Conservation (phyloP, 208 protist genomes). For the Tritrichomonas musculus region DNA sequence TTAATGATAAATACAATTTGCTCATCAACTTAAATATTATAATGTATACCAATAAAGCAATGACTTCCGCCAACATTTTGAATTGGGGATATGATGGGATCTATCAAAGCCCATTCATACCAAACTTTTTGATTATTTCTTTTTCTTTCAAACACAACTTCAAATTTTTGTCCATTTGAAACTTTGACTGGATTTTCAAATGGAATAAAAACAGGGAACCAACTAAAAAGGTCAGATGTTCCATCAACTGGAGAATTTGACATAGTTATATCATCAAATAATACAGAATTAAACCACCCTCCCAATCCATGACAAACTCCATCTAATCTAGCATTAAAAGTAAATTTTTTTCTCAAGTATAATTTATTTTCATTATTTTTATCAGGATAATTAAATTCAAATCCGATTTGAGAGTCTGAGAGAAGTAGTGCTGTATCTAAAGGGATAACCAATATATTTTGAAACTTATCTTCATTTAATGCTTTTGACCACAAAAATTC, state of each 20-base stretch:
- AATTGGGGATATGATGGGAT: background rate
- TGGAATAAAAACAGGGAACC: background rate
- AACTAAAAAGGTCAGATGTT: background rate
- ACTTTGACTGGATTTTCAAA: background rate
- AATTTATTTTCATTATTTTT: background rate
- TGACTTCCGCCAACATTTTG: background rate
- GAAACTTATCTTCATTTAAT: background rate
- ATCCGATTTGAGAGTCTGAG: background rate
- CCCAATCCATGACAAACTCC: background rate
- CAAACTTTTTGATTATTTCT: background rate
- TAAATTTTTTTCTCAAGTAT: background rate
- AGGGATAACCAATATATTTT: background rate
- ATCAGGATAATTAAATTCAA: background rate
- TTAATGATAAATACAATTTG: background rate
- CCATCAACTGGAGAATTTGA: background rate
- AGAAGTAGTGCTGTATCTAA: background rate
- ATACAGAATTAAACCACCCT: background rate
- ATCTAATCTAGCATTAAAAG: background rate
- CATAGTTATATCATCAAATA: background rate
- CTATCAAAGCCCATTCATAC: constrained; percentile 11
- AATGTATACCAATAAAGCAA: background rate
- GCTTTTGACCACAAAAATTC: background rate
- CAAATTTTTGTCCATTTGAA: background rate
- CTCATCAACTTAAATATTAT: background rate
- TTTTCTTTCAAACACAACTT: background rate